Conservation (phyloP, 768 basidiomycete genomes). For the Daedaleopsis nitida region DNA sequence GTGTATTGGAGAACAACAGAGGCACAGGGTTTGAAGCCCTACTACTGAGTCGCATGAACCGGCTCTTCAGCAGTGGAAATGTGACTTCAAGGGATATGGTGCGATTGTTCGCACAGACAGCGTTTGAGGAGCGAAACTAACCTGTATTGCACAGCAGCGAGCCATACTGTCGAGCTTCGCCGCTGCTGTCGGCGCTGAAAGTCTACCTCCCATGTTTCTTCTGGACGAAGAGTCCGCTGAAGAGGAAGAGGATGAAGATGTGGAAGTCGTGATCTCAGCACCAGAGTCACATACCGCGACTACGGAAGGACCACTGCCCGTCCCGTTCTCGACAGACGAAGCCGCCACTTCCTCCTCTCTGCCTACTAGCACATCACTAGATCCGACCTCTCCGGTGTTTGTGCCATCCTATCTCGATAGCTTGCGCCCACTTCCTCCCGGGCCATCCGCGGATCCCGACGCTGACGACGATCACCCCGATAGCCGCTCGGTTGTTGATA, state of each 20-base stretch:
- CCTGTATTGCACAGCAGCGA: neutral
- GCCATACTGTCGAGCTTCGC: conserved; percentile 2
- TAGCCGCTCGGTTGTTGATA: neutral
- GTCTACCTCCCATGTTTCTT: neutral
- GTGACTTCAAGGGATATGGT: neutral
- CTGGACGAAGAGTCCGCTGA: neutral
- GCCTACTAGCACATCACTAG: neutral
- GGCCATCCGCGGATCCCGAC: neutral
- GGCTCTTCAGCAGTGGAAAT: neutral
- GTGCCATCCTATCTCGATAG: conserved; percentile 9
- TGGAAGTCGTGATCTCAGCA: no score
- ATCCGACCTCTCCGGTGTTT: conserved; percentile 12
- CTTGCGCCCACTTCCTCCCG: conserved; percentile 4
- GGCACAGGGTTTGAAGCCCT: neutral
- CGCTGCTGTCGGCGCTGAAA: neutral
- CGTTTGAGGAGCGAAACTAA: neutral
- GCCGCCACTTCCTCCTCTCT: neutral
- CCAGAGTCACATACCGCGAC: neutral
- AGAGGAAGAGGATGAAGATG: neutral
- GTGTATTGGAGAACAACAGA: neutral
- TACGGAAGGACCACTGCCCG: neutral
- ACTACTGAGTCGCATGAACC: neutral
- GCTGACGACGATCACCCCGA: neutral
- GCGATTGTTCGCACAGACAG: neutral
- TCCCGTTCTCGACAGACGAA: neutral